A percentile compares a stretch with the other conserved stretches of the same genome.
These are phyloP conservation scores for Pichia sp. DNA, from an alignment of 1,139 yeast species.

Conservation along the genomic window DNA sequence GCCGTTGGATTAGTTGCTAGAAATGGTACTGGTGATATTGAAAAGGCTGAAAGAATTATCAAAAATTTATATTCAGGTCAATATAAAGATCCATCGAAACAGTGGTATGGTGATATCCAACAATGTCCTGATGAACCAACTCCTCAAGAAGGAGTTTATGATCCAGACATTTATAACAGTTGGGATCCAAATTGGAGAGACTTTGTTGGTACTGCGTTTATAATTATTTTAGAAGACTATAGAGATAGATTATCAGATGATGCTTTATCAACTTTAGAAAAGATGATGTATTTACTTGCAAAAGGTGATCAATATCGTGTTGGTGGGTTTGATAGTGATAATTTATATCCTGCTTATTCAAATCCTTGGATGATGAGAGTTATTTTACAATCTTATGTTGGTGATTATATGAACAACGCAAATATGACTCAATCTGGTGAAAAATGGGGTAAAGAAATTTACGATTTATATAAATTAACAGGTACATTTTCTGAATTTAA, in stretches of 20 bases:
- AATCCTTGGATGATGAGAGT: constrained; percentile 7
- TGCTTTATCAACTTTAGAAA: background rate
- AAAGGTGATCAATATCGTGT: constrained; percentile 6
- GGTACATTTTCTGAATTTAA: constrained; percentile 5
- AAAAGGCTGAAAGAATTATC: constrained; percentile 6
- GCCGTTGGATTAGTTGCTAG: constrained; percentile 7
- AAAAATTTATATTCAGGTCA: constrained; percentile 1
- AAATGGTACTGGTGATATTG: constrained; percentile 6
- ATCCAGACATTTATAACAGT: constrained; percentile 1
- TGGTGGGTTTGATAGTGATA: constrained; percentile 6
- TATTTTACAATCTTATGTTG: constrained; percentile 1
- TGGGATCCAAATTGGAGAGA: constrained; percentile 8
- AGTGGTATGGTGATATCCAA: constrained; percentile 6
- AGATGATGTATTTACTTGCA: constrained; percentile 1
- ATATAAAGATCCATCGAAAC: constrained; percentile 5
- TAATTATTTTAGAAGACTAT: constrained; percentile 2
- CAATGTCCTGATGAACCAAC: constrained; percentile 9
- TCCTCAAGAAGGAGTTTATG: constrained; percentile 5
- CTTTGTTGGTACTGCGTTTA: constrained; percentile 5
- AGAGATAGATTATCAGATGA: constrained; percentile 1
- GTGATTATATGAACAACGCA: constrained; percentile 1
- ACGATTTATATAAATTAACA: constrained; percentile 1
- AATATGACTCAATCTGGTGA: constrained; percentile 7
- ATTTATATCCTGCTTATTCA: constrained; percentile 6
- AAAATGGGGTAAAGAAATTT: constrained; percentile 4